phyloP scores from a whole-genome alignment of 176 grass and related monocot genomes.

The Echinochloa phyllopogon region DNA sequence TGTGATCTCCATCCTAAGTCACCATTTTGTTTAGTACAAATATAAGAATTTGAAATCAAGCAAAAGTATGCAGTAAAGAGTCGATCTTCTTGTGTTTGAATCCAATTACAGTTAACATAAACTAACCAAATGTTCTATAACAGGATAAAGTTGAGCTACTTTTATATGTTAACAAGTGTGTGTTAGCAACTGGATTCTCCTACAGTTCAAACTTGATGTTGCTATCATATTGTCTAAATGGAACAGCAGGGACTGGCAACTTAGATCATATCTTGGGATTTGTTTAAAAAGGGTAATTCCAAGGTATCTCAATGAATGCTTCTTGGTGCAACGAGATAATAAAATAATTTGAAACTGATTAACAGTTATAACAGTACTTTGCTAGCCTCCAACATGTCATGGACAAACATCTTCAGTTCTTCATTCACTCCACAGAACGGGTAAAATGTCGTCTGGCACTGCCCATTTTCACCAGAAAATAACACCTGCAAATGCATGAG shows the following conservation, averaged over 20 bases:
- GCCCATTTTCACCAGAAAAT: constrained; percentile 61
- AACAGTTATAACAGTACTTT: constrained; percentile 52
- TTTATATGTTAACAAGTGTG: constrained; percentile 1
- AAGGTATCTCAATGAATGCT: not conserved
- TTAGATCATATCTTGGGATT: not conserved
- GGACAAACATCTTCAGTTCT: constrained; percentile 86
- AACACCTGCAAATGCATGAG: constrained; percentile 62
- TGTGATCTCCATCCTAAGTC: constrained; percentile 64
- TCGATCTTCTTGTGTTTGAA: not conserved
- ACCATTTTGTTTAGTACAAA: constrained; percentile 5
- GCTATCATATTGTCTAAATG: constrained; percentile 4
- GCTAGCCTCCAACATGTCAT: constrained; percentile 69
- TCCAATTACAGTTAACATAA: not conserved
- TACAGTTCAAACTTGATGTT: not conserved
- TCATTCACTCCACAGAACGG: constrained; percentile 92
- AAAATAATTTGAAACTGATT: not conserved
- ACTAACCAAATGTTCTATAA: not conserved
- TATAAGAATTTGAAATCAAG: not conserved
- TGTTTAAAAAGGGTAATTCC: not conserved
- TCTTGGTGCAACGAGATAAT: not conserved
- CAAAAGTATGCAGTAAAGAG: not conserved
- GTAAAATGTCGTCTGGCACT: constrained; percentile 80
- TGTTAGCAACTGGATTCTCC: not conserved
- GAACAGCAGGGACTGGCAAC: not conserved
- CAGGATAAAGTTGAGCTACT: not conserved